phyloP scores from a whole-genome alignment of 371 early-diverging fungal genomes.

The Smittium culicis region DNA sequence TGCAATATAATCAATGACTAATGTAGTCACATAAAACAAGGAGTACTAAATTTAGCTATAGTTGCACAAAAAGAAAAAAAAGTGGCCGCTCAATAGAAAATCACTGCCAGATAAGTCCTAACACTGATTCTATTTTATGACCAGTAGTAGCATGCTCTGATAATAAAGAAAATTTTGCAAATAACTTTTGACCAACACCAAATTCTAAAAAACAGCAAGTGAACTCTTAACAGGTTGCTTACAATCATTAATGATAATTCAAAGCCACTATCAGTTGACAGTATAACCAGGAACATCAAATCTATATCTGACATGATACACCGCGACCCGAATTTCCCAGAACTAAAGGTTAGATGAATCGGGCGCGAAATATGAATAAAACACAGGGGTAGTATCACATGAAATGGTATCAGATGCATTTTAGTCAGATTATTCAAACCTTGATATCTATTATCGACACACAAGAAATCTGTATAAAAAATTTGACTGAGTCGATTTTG shows the following conservation, averaged over 20 bases:
- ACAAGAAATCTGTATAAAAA: background rate
- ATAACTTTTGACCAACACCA: background rate
- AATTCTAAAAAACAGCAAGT: background rate
- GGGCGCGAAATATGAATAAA: background rate
- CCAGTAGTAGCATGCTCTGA: background rate
- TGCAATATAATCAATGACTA: background rate
- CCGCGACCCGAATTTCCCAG: background rate
- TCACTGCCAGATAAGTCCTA: background rate
- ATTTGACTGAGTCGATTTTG: background rate
- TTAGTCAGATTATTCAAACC: background rate
- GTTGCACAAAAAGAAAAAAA: background rate
- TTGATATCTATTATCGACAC: constrained; percentile 5
- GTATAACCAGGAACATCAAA: background rate
- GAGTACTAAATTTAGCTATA: background rate
- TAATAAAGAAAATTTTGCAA: background rate
- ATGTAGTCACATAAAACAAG: background rate
- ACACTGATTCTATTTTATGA: background rate
- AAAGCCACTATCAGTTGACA: background rate
- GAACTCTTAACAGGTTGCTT: background rate
- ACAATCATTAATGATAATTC: background rate
- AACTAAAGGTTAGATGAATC: background rate
- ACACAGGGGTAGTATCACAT: background rate
- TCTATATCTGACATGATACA: background rate
- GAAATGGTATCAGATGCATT: background rate
- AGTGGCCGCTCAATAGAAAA: background rate